Conservation (phyloP, 2,329 filamentous ascomycete genomes). For the Claviceps pazoutovae region DNA sequence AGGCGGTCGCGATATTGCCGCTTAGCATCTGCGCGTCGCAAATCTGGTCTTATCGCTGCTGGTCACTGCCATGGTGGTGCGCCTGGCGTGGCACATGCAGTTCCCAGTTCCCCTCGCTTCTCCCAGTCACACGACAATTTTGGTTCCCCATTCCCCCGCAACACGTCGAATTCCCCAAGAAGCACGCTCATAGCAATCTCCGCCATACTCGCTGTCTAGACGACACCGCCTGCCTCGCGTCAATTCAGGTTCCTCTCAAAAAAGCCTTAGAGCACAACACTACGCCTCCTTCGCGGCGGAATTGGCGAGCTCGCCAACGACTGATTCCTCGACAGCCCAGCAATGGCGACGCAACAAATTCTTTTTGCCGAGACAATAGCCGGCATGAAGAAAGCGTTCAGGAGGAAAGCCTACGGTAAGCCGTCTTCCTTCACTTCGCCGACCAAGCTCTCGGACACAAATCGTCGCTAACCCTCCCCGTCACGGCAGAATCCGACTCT, state of each 20-base stretch:
- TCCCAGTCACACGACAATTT: not conserved
- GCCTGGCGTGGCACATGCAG: not conserved
- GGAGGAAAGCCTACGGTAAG: constrained; percentile 48
- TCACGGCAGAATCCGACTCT: constrained; percentile 55
- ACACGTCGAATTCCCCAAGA: not conserved
- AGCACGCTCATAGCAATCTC: not conserved
- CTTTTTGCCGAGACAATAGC: constrained; percentile 53
- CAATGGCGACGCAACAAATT: constrained; percentile 40
- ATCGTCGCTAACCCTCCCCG: constrained; percentile 10
- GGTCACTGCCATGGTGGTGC: not conserved
- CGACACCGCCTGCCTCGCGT: not conserved
- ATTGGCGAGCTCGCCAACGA: not conserved
- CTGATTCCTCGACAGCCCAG: not conserved
- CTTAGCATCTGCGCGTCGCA: not conserved
- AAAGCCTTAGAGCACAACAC: not conserved
- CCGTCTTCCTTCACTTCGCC: constrained; percentile 1
- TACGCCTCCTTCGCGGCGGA: not conserved
- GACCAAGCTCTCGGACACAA: not conserved
- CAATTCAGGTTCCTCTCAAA: not conserved
- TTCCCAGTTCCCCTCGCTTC: constrained; percentile 1
- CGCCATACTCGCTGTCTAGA: not conserved
- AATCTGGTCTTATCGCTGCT: not conserved
- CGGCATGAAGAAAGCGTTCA: constrained; percentile 54
- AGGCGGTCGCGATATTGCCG: not conserved
- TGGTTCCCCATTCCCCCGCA: not conserved